A percentile compares a stretch with the other conserved stretches of the same genome.
phyloP scores from a whole-genome alignment of 176 grass and related monocot species.

The Raddia distichophylla region DNA sequence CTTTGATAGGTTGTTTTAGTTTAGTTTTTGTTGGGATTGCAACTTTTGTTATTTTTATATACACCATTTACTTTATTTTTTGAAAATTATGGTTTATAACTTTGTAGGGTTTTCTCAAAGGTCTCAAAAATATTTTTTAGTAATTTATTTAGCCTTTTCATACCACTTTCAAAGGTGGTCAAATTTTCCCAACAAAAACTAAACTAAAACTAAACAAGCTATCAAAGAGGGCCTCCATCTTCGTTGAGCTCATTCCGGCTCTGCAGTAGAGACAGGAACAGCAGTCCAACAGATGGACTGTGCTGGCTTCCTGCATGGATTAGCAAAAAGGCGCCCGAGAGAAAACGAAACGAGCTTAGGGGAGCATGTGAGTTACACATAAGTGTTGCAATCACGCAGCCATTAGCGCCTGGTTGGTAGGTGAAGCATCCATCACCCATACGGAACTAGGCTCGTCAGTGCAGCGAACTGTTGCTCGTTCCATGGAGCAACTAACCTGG shows the following conservation, averaged over 20 bases:
- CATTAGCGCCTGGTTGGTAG: neutral
- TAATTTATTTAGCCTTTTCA: no score
- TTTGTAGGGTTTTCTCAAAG: no score
- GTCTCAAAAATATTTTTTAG: no score
- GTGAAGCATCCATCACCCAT: constrained; percentile 20
- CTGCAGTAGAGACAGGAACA: neutral
- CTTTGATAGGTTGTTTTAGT: no score
- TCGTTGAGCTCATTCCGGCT: constrained; percentile 14
- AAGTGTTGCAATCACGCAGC: constrained; percentile 7
- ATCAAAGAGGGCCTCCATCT: no score
- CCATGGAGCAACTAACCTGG: neutral
- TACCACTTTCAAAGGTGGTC: no score
- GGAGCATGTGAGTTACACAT: constrained; percentile 31
- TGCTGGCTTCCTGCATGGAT: constrained; percentile 32
- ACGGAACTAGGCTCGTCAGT: neutral
- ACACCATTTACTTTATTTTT: no score
- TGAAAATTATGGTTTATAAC: no score
- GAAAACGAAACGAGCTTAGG: constrained; percentile 2
- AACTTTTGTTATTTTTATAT: no score
- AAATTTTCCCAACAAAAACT: no score
- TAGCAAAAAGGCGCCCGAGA: neutral
- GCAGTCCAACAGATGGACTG: constrained; percentile 33
- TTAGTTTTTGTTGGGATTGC: no score
- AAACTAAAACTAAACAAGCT: no score
- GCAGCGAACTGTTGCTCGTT: neutral